Conservation (phyloP, 768 basidiomycete genomes). For the Chalciporus piperatus region DNA sequence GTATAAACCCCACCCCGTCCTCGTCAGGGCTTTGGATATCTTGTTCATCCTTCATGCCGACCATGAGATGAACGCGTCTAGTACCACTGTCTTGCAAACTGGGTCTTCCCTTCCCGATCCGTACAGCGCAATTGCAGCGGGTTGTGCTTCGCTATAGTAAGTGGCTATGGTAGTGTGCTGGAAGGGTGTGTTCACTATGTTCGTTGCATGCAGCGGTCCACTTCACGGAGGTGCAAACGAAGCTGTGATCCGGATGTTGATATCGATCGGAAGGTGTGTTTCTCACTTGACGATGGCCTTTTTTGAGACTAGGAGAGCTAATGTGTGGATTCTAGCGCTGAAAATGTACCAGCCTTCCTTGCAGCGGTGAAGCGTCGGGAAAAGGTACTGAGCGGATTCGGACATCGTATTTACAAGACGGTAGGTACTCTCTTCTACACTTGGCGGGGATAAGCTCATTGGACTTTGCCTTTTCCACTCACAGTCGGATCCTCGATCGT, state of each 20-base stretch:
- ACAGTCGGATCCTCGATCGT: constrained; percentile 87
- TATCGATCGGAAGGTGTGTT: constrained; percentile 77
- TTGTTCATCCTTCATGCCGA: constrained; percentile 88
- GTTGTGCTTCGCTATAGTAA: constrained; percentile 85
- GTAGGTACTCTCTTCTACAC: constrained; percentile 33
- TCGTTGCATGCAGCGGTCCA: constrained; percentile 21
- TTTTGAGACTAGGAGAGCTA: background rate
- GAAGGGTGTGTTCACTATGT: background rate
- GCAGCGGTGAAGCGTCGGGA: constrained; percentile 86
- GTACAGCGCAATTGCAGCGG: constrained; percentile 84
- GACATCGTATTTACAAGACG: constrained; percentile 82
- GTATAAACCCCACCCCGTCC: constrained; percentile 78
- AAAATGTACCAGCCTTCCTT: constrained; percentile 81
- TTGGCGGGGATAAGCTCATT: background rate
- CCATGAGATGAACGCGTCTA: constrained; percentile 86
- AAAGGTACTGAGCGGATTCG: constrained; percentile 87
- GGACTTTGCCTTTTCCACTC: background rate
- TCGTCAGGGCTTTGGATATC: constrained; percentile 84
- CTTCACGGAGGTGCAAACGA: constrained; percentile 80
- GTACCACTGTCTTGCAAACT: constrained; percentile 84
- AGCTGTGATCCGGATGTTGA: constrained; percentile 91
- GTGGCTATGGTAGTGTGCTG: constrained; percentile 24
- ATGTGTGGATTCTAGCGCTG: constrained; percentile 46
- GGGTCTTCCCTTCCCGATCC: constrained; percentile 90
- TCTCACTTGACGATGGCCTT: background rate